Conservation (phyloP, 306 rosid genomes). For the Aeschynomene evenia region DNA sequence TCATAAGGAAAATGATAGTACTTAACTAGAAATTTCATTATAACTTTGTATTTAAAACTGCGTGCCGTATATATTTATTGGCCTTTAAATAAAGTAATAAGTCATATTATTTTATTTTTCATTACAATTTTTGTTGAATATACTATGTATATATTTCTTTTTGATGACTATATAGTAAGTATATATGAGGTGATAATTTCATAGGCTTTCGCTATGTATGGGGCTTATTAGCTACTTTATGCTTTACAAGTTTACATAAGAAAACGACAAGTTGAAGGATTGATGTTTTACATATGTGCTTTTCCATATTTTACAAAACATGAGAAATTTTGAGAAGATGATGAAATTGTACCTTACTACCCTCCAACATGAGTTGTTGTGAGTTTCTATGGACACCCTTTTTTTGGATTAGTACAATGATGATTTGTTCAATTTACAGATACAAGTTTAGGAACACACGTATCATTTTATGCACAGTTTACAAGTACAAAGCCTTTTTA, state of each 20-base stretch:
- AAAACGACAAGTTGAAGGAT: neutral
- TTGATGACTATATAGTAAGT: neutral
- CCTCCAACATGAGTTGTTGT: conserved; percentile 43
- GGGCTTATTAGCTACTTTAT: neutral
- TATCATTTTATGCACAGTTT: neutral
- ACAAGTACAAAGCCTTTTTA: neutral
- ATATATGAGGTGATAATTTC: neutral
- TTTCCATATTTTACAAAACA: conserved; percentile 19
- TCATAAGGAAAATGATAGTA: too few relatives aligned
- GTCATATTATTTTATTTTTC: too few relatives aligned
- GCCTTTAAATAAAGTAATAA: too few relatives aligned
- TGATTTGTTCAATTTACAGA: neutral
- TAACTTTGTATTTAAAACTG: too few relatives aligned
- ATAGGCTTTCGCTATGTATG: neutral
- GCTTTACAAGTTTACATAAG: neutral
- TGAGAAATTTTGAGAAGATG: neutral
- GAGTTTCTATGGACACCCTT: conserved; percentile 20
- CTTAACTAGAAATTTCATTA: too few relatives aligned
- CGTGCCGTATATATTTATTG: too few relatives aligned
- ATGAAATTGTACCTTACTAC: conserved; percentile 44
- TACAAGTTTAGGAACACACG: neutral
- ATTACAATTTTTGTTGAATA: too few relatives aligned
- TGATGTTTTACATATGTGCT: neutral
- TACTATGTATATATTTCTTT: too few relatives aligned
- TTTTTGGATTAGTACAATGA: conserved; percentile 32